Conservation (phyloP, 345 rosid species). For the Citrus mangshanensis region DNA sequence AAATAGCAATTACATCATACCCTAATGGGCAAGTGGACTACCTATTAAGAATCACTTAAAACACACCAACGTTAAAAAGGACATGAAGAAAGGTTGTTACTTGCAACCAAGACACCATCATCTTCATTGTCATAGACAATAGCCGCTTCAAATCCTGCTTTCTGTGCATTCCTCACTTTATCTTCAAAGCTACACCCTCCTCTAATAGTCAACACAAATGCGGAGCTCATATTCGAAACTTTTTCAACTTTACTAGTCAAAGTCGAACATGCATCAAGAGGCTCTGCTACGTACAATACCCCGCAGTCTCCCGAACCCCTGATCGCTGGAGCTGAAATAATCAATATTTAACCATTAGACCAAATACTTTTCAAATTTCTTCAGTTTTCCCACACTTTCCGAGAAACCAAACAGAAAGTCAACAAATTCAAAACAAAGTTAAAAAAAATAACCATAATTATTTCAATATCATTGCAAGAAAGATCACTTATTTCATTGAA, state of each 20-base stretch:
- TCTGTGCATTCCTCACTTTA: slow-evolving; percentile 82
- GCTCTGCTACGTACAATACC: slow-evolving; percentile 54
- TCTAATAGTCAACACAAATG: slow-evolving; percentile 67
- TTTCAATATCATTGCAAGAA: neutral
- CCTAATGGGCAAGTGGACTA: neutral
- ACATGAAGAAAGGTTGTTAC: slow-evolving; percentile 40
- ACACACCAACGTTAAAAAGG: neutral
- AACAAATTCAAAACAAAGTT: neutral
- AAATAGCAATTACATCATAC: neutral
- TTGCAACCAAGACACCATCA: slow-evolving; percentile 67
- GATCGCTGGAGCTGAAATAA: slow-evolving; percentile 63
- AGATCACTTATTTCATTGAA: neutral
- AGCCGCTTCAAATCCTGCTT: slow-evolving; percentile 79
- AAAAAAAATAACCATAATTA: neutral
- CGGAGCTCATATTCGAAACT: slow-evolving; percentile 37
- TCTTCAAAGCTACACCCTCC: slow-evolving; percentile 92
- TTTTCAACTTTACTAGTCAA: slow-evolving; percentile 48
- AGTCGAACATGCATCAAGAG: slow-evolving; percentile 70
- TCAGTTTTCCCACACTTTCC: neutral
- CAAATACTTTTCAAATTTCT: neutral
- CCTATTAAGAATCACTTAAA: neutral
- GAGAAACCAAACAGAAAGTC: neutral
- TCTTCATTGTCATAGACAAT: slow-evolving; percentile 64
- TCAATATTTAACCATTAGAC: slow-evolving; percentile 3
- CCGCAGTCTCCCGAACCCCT: slow-evolving; percentile 73